Evolutionary conservation across 176 grass and related monocot genomes (phyloP).

Genomic region (Alopecurus myosuroides): DNA sequence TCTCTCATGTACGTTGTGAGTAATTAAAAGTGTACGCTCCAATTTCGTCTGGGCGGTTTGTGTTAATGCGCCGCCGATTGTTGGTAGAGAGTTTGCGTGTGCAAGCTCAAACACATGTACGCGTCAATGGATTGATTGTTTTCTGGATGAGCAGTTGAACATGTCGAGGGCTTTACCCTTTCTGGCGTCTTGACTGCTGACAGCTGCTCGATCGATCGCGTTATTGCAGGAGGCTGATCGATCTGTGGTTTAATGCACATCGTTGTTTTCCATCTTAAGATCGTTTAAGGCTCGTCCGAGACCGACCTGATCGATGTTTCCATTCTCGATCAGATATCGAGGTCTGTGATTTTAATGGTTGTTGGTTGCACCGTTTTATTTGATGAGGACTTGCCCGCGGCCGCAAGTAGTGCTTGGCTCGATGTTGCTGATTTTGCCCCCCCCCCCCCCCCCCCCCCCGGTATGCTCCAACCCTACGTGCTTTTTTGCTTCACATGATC

Average conservation of each 20-base stretch:
- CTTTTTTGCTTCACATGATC: too few relatives aligned
- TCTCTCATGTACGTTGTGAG: background rate
- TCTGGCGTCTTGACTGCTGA: background rate
- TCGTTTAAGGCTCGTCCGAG: constrained; percentile 4
- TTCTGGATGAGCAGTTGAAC: background rate
- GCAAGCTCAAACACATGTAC: background rate
- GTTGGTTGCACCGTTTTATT: constrained; percentile 34
- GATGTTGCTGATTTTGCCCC: background rate
- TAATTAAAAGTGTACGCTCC: background rate
- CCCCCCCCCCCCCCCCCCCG: too few relatives aligned
- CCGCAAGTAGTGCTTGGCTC: background rate
- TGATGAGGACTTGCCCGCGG: background rate
- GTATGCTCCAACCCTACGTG: too few relatives aligned
- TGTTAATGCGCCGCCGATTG: constrained; percentile 37
- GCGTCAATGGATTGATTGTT: background rate
- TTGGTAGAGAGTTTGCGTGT: constrained; percentile 7
- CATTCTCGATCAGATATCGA: background rate
- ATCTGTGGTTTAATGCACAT: background rate
- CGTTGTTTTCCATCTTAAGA: constrained; percentile 16
- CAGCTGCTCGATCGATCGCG: background rate
- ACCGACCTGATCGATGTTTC: background rate
- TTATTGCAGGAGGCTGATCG: background rate
- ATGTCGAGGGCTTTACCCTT: background rate
- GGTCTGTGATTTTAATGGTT: constrained; percentile 10
- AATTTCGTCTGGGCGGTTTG: constrained; percentile 16